Evolutionary conservation across 2,329 filamentous ascomycete species (phyloP).

Genomic region (Ascochyta viciae-villosae): DNA sequence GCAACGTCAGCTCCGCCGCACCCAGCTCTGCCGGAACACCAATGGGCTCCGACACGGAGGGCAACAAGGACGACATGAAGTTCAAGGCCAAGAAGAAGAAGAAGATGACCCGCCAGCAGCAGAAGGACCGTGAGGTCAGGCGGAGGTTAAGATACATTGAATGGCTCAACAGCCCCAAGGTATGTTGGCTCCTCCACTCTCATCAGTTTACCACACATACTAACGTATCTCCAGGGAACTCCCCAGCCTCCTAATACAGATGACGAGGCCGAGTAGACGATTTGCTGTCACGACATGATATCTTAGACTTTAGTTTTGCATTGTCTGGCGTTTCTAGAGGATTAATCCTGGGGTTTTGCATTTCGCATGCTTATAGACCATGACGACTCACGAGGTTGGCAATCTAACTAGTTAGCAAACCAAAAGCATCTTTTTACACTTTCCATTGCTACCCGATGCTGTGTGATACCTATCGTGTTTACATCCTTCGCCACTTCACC

Average conservation of each 20-base stretch:
- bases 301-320: slow-evolving; percentile 29
- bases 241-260: slow-evolving; percentile 51
- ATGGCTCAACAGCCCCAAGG: slow-evolving; percentile 75
- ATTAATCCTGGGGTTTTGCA: slow-evolving; percentile 12
- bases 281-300: slow-evolving; percentile 19
- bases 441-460: background rate
- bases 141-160: slow-evolving; percentile 83
- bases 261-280: slow-evolving; percentile 45
- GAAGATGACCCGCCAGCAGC: slow-evolving; percentile 96
- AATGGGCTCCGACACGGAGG: slow-evolving; percentile 84
- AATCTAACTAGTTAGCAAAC: slow-evolving; percentile 18
- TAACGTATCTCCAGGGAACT: slow-evolving; percentile 45
- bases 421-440: slow-evolving; percentile 16
- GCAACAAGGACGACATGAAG: slow-evolving; percentile 77
- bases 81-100: slow-evolving; percentile 95
- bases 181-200: slow-evolving; percentile 20
- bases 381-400: slow-evolving; percentile 20
- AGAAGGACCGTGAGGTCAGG: slow-evolving; percentile 91
- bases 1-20: slow-evolving; percentile 45
- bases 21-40: slow-evolving; percentile 63
- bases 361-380: slow-evolving; percentile 17
- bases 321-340: slow-evolving; percentile 27
- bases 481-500: too few relatives aligned
- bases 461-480: too few relatives aligned
- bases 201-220: slow-evolving; percentile 3